Evolutionary conservation across 192 early-diverging fungal genomes (phyloP).

Genomic region (Backusella westeae): DNA sequence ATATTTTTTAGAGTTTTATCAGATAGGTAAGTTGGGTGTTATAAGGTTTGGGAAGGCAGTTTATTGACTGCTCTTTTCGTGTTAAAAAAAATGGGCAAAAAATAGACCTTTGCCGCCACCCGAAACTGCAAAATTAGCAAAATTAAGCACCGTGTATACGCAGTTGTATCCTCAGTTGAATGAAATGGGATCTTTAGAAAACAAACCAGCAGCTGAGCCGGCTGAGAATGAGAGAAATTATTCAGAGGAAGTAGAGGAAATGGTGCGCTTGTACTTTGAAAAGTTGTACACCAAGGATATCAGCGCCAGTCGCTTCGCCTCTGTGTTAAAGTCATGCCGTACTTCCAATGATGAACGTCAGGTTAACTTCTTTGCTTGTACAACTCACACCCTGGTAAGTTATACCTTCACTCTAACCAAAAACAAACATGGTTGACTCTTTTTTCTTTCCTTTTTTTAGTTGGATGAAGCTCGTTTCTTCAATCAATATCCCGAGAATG

Average conservation of each 20-base stretch:
- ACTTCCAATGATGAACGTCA: slow-evolving; percentile 69
- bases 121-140: slow-evolving; percentile 51
- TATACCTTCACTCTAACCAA: neutral
- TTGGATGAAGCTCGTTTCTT: slow-evolving; percentile 97
- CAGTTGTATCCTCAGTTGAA: slow-evolving; percentile 48
- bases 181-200: slow-evolving; percentile 37
- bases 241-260: slow-evolving; percentile 69
- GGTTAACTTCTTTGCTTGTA: slow-evolving; percentile 80
- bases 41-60: neutral
- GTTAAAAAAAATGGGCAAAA: neutral
- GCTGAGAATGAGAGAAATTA: slow-evolving; percentile 42
- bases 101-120: slow-evolving; percentile 55
- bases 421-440: neutral
- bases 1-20: slow-evolving; percentile 66
- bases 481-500: slow-evolving; percentile 88
- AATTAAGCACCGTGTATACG: slow-evolving; percentile 45
- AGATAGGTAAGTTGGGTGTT: slow-evolving; percentile 36
- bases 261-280: slow-evolving; percentile 69
- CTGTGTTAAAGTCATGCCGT: slow-evolving; percentile 77
- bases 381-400: slow-evolving; percentile 74
- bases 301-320: slow-evolving; percentile 77
- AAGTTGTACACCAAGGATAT: slow-evolving; percentile 74
- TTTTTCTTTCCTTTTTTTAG: neutral
- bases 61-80: neutral
- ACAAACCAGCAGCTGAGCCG: slow-evolving; percentile 19